Evolutionary conservation across 2,329 filamentous ascomycete genomes (phyloP), one percentile per base, ranked within the genome.

Genomic region (Diaporthe longicolla): DNA sequence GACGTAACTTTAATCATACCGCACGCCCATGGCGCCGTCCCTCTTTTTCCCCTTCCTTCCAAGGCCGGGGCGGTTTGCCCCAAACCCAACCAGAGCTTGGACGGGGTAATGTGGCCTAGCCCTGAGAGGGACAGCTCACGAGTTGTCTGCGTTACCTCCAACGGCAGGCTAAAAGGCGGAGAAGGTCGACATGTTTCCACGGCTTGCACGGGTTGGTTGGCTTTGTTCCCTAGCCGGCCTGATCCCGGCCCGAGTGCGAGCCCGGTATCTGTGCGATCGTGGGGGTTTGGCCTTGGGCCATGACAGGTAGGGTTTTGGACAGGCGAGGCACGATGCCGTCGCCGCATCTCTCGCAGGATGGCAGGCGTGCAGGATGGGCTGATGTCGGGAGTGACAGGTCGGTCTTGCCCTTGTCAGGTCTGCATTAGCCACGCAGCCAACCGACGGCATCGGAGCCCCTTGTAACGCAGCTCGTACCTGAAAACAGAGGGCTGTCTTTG

Each of bases 1-100:
- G 70, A 66, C 59, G 58, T 72, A 58, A 66, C 48, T 68, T 55
- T 72, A 48, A 72, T 68, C 35, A 57, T 55, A 45, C 50, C 37
- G 65, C 63, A 50, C 2, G 29, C 19, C 21, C 45, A 32, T 11
- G 63, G 45, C 21, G 61, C 43, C 63, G 45, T 48, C 5, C 37
- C 37, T 32, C 32, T 50, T 50, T 19, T 43, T 43, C 19, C 7
- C 15, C 40, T 43, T 43, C 40, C 3, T 17, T 11, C 59, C 59
- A 48, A 32, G 59, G 59, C 32, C 59, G 59, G 59, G 59, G 40
- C 40, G 29, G 61, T 65, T 52, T 37, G 45, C 45, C 40, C 40
- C 40, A 48, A 48, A 63, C 59, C 59, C 40, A 43, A 43, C 59
- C 40, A 43, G 17, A 43, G 13, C 40, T 43, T 63, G 29, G 40